Evolutionary conservation across 2,329 filamentous ascomycete genomes (phyloP), one percentile per base, ranked within the genome.

Genomic region (Xylariaceae sp.): DNA sequence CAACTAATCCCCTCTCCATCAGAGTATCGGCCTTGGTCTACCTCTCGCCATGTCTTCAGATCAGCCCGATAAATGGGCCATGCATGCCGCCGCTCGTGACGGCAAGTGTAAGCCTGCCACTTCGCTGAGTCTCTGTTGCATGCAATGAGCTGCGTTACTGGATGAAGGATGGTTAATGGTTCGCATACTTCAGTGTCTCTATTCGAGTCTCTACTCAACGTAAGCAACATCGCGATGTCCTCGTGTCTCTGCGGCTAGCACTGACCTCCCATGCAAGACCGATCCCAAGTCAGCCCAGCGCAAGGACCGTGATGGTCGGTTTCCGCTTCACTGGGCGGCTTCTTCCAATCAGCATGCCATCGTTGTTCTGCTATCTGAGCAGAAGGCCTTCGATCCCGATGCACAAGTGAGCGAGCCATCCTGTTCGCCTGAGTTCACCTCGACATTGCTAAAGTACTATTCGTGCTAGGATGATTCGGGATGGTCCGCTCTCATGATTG

Each of bases 271-370:
- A 19, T 64, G 69, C 48, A 92, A n/a, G 86, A 83, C 85, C 58
- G 90, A 95, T 63, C 85, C 88, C 2, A 91, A 88, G 62, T 80
- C 95, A 36, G 85, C 89, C 22, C 76, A 73, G 42, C 70, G 70
- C 50, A 82, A 84, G 62, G 94, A 99, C 63, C 86, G 89, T 43
- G 94, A 99, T 67, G 89, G 90, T 14, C 88, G 94, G 40, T 81
- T 96, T 35, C 86, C 94, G 2, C 83, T 97, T 49, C 94, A 99
- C 75, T 99, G 94, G 94, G 92, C 94, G 0, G 82, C 84, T 2
- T 94, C 91, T 18, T 87, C 88, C 68, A 95, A 94, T 66, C 85
- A 83, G 58, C 71, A 86, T 6, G 80, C 85, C 19, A 90, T 96
- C 51, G 83, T 89, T 15, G 76, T 86, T 44, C 66, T 92, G 17